These are phyloP conservation scores for Nepenthes gracilis DNA, from an alignment of 148 eudicot genomes.

Conservation along the genomic window DNA sequence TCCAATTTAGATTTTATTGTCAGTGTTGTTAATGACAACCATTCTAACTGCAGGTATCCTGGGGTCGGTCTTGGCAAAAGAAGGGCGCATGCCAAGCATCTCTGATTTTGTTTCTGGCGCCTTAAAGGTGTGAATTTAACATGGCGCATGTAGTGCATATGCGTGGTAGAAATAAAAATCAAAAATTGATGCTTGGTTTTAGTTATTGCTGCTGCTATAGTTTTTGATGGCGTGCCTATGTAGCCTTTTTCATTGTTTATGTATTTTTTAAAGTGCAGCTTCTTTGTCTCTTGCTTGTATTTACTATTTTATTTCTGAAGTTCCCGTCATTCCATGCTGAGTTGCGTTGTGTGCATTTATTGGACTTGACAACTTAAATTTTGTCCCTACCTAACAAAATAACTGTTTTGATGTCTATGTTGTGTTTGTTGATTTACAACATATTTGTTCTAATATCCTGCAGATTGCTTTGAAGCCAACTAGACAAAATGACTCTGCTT, in stretches of 20 bases:
- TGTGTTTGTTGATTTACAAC: neutral
- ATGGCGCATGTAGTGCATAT: neutral
- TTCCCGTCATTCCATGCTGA: no score
- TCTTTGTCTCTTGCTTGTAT: neutral
- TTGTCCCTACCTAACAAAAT: no score
- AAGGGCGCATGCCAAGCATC: conserved; percentile 54
- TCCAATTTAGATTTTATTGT: neutral
- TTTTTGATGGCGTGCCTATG: no score
- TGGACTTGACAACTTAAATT: no score
- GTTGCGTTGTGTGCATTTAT: no score
- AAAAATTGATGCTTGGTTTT: neutral
- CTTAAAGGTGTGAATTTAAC: conserved; percentile 38
- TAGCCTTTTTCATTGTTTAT: no score
- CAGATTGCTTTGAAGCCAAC: conserved; percentile 59
- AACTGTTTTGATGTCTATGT: neutral
- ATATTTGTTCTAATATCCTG: conserved; percentile 1
- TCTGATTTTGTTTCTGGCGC: conserved; percentile 72
- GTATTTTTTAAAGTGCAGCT: no score
- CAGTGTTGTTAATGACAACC: neutral
- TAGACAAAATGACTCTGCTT: conserved; percentile 34
- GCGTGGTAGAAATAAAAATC: neutral
- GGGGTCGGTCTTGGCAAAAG: conserved; percentile 74
- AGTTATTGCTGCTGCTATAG: neutral
- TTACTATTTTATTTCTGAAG: no score
- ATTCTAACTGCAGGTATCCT: conserved; percentile 43